phyloP scores from a whole-genome alignment of 805 yeast species.

The Lipomyces lipofer region DNA sequence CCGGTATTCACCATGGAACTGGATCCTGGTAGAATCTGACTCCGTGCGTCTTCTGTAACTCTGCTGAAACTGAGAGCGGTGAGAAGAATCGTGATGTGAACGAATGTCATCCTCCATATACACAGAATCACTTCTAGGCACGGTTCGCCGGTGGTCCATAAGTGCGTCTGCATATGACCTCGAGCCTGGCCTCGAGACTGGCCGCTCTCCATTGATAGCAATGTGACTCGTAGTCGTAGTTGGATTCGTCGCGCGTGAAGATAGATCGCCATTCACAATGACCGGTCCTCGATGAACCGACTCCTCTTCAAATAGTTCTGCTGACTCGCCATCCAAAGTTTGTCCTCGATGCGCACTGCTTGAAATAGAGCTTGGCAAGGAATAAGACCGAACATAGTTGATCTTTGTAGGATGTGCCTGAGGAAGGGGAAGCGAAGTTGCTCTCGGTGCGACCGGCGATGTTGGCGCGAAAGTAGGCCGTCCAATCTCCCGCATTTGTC shows the following conservation, averaged over 20 bases:
- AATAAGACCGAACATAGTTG: not conserved
- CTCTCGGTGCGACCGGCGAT: not conserved
- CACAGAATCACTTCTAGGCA: not conserved
- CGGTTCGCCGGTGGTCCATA: slow-evolving; percentile 3
- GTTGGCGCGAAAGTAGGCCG: not conserved
- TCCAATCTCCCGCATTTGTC: not conserved
- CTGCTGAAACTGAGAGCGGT: not conserved
- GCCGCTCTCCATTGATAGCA: not conserved
- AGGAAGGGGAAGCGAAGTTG: not conserved
- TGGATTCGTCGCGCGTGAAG: not conserved
- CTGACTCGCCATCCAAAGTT: not conserved
- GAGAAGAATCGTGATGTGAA: not conserved
- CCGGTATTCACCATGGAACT: too few species aligned
- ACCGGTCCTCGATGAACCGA: not conserved
- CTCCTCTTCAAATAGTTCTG: slow-evolving; percentile 1
- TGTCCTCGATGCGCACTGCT: too few species aligned
- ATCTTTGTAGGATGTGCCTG: not conserved
- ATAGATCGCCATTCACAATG: slow-evolving; percentile 18
- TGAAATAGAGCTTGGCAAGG: too few species aligned
- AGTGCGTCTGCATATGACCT: slow-evolving; percentile 26
- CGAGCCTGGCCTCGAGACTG: not conserved
- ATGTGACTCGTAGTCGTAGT: not conserved
- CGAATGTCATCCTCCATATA: not conserved
- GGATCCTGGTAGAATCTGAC: not conserved
- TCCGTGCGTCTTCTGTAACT: not conserved